phyloP scores from a whole-genome alignment of 257 asterid genomes.

The Solanum piurae region DNA sequence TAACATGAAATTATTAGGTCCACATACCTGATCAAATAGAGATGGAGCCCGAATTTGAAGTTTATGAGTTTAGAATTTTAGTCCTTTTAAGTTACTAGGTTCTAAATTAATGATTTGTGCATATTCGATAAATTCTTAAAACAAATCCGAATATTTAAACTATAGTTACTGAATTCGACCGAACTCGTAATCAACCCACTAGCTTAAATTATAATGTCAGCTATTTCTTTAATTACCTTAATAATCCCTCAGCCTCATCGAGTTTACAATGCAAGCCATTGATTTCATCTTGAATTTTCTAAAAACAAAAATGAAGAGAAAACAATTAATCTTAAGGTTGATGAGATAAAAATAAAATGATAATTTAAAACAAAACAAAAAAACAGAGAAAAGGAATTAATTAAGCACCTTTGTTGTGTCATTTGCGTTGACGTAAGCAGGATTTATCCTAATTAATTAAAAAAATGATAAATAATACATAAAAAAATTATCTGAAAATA shows the following conservation, averaged over 20 bases:
- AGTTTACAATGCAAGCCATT: background rate
- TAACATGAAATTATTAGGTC: background rate
- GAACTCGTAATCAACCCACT: too few relatives aligned
- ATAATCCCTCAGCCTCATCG: background rate
- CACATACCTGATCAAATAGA: background rate
- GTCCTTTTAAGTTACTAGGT: background rate
- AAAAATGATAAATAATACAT: background rate
- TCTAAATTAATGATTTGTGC: background rate
- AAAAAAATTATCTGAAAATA: background rate
- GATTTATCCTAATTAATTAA: background rate
- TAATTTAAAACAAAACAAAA: background rate
- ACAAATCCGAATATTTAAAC: background rate
- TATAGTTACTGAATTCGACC: background rate
- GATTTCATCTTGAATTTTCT: background rate
- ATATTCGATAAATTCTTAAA: background rate
- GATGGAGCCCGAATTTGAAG: rapidly evolving
- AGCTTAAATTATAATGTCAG: too few relatives aligned
- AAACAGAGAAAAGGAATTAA: background rate
- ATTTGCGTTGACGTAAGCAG: background rate
- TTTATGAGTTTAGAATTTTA: background rate
- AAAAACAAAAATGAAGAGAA: rapidly evolving
- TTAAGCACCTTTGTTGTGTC: background rate
- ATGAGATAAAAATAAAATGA: background rate
- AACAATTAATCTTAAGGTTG: background rate
- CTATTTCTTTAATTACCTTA: background rate